Percentiles rank a stretch among this genome's conserved stretches.
These are phyloP conservation scores for Daedalea quercina DNA, from an alignment of 768 basidiomycete species.

Conservation along the genomic window DNA sequence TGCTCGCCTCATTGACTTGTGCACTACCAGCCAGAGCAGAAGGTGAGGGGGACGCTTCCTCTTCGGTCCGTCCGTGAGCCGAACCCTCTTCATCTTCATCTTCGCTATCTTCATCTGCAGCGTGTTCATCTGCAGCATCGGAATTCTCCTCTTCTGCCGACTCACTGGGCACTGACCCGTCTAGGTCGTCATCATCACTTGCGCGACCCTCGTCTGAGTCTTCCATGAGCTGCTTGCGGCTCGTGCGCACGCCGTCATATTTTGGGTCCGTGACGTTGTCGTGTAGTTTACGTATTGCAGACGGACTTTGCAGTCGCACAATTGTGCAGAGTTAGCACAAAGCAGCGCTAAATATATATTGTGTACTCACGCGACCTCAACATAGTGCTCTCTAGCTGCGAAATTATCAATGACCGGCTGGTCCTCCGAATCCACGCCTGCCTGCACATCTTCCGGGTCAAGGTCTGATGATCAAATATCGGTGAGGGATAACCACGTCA, in stretches of 20 bases:
- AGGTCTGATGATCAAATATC: constrained; percentile 38
- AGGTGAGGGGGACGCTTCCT: constrained; percentile 5
- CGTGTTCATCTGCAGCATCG: neutral
- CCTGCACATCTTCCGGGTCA: constrained; percentile 65
- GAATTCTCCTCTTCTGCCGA: constrained; percentile 14
- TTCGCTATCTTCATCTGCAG: constrained; percentile 2
- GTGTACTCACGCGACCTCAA: constrained; percentile 71
- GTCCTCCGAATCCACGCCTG: constrained; percentile 39
- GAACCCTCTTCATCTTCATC: constrained; percentile 19
- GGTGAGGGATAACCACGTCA: constrained; percentile 9
- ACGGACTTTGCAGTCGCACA: constrained; percentile 41
- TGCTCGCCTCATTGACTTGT: neutral
- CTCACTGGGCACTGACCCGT: neutral
- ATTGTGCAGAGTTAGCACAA: neutral
- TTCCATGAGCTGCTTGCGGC: constrained; percentile 51
- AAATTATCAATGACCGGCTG: constrained; percentile 27
- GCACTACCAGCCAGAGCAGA: neutral
- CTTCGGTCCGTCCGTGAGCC: constrained; percentile 1
- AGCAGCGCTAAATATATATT: neutral
- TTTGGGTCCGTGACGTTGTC: constrained; percentile 69
- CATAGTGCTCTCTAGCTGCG: constrained; percentile 66
- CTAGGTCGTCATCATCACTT: constrained; percentile 10
- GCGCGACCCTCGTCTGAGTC: constrained; percentile 23
- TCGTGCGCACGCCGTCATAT: constrained; percentile 65
- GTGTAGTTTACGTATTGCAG: constrained; percentile 57